Evolutionary conservation across 345 rosid species (phyloP), one percentile per base, ranked within the genome.

Genomic region (Bruguiera gymnorhiza): DNA sequence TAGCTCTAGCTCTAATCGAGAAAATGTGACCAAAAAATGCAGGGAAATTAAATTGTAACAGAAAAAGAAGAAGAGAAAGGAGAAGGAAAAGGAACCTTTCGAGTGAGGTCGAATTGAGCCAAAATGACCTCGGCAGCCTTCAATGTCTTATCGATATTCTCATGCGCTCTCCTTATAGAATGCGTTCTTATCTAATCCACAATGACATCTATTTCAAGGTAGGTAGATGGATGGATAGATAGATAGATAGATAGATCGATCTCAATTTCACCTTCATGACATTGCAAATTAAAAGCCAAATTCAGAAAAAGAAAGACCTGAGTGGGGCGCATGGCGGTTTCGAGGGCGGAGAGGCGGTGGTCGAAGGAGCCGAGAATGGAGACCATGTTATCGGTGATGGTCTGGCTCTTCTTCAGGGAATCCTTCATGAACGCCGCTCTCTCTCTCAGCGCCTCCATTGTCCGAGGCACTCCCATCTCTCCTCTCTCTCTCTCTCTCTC

Each of bases 321-420:
- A 61, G 98, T 94, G 18, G 98, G 97, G 8, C 97, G 96, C 98
- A 94, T 89, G 80, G 97, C 97, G 72, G 97, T 91, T 72, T 94
- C 97, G 53, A 94, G 95, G 68, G 97, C 92, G 96, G 90, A 24
- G 97, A 94, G 81, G 46, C 46, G 97, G 83, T 89, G 87, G 66
- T 95, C 98, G 80, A 95, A 95, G 56, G 99, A 95, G 37, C 97
- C 96, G 68, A 95, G 93, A 79, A 95, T 95, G 71, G 89, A 70
- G 72, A 92, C 97, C 97, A 95, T 92, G 77, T 67, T 86, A 72
- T 92, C 97, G 68, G 99, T 89, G 56, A 87, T 86, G 76, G 91
- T 87, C 70, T 95, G 99, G 82, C 96, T 92, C 80, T 84, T 92
- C 8, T 83, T 88, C 63, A 95, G 73, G 50, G 99, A 88, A 39